Conservation (phyloP, 2,329 filamentous ascomycete genomes). For the Beauveria sp. region DNA sequence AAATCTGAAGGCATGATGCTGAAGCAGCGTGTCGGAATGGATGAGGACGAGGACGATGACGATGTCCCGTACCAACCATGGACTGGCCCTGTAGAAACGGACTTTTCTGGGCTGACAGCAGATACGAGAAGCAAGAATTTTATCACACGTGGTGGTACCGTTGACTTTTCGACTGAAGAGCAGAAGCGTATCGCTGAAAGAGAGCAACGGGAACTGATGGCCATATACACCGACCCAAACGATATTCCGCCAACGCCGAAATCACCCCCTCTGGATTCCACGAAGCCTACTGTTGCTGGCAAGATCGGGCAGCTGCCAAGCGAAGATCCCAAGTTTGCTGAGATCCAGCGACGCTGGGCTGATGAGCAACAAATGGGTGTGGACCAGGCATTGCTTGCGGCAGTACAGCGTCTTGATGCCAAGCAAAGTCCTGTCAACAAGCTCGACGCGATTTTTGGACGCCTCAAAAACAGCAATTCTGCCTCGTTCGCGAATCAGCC, state of each 20-base stretch:
- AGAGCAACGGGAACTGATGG: slow-evolving; percentile 54
- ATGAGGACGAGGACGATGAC: slow-evolving; percentile 51
- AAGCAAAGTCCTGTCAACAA: slow-evolving; percentile 28
- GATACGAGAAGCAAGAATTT: slow-evolving; percentile 41
- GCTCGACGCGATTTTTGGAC: slow-evolving; percentile 33
- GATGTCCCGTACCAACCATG: slow-evolving; percentile 47
- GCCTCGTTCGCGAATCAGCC: not conserved
- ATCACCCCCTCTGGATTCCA: slow-evolving; percentile 37
- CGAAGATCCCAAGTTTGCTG: slow-evolving; percentile 35
- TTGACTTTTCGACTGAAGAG: slow-evolving; percentile 45
- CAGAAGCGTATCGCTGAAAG: slow-evolving; percentile 48
- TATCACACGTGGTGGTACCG: slow-evolving; percentile 45
- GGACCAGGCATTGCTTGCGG: slow-evolving; percentile 34
- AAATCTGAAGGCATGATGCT: slow-evolving; percentile 65
- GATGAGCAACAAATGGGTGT: slow-evolving; percentile 39
- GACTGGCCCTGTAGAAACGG: slow-evolving; percentile 37
- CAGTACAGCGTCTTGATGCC: slow-evolving; percentile 34
- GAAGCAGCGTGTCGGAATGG: slow-evolving; percentile 42
- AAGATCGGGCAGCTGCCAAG: slow-evolving; percentile 31
- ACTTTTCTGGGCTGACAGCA: slow-evolving; percentile 40
- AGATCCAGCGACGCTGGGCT: slow-evolving; percentile 41
- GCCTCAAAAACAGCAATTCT: slow-evolving; percentile 20
- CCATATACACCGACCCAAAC: slow-evolving; percentile 44
- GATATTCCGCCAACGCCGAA: slow-evolving; percentile 52
- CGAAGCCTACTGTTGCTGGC: slow-evolving; percentile 15